A percentile compares a stretch with the other conserved stretches of the same genome.
These are phyloP conservation scores for Conticribra weissflogii DNA, from an alignment of 108 stramenopile genomes.

Conservation along the genomic window DNA sequence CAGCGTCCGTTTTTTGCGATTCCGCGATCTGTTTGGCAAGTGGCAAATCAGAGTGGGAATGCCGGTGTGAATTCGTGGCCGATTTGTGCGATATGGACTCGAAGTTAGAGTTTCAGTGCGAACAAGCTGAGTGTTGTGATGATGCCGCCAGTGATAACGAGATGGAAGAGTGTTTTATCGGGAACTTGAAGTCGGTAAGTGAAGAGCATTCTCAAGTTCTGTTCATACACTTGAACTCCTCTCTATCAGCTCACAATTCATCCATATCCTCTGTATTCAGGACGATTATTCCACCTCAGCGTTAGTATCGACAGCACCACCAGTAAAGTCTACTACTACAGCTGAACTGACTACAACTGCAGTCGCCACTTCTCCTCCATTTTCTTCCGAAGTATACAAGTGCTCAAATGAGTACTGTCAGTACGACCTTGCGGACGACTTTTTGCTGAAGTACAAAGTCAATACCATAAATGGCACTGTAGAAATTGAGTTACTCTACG, in stretches of 20 bases:
- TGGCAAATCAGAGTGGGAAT: background rate
- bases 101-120: background rate
- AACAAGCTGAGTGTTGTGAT: background rate
- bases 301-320: too few species aligned
- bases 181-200: too few species aligned
- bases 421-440: background rate
- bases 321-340: too few species aligned
- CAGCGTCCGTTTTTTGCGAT: background rate
- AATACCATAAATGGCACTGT: slow-evolving; percentile 2
- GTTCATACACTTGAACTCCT: too few species aligned
- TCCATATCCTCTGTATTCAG: too few species aligned
- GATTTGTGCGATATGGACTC: background rate
- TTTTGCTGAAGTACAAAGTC: slow-evolving; percentile 7
- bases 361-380: background rate
- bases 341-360: too few species aligned
- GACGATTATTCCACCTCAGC: too few species aligned
- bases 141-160: background rate
- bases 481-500: slow-evolving; percentile 16
- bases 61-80: background rate
- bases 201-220: too few species aligned
- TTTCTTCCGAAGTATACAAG: background rate
- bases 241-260: background rate
- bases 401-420: slow-evolving; percentile 5
- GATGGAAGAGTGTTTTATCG: background rate
- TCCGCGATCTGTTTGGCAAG: background rate